A percentile compares a stretch with the other conserved stretches of the same genome.
Evolutionary conservation across 805 yeast species (phyloP).

Genomic region (Monosporozyma siamensis): DNA sequence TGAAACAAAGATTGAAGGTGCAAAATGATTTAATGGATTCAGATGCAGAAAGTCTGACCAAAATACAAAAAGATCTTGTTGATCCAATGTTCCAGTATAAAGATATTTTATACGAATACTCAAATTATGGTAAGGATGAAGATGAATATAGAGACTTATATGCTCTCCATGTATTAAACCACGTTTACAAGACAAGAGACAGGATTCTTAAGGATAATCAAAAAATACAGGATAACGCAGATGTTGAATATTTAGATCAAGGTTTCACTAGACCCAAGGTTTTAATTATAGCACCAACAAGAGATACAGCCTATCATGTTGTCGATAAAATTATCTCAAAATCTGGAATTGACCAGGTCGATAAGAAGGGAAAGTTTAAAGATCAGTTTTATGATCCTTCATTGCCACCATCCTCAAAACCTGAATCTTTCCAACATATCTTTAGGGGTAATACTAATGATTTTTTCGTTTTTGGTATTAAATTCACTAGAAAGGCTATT

Average conservation of each 20-base stretch:
- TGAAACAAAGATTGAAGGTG: conserved; percentile 37
- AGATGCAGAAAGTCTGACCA: conserved; percentile 25
- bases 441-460: conserved; percentile 90
- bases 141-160: conserved; percentile 52
- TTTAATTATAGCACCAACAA: conserved; percentile 71
- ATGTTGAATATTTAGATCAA: conserved; percentile 73
- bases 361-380: conserved; percentile 67
- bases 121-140: conserved; percentile 38
- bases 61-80: conserved; percentile 43
- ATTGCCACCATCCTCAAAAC: conserved; percentile 45
- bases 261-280: conserved; percentile 94
- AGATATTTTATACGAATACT: conserved; percentile 57
- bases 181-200: conserved; percentile 79
- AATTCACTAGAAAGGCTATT: conserved; percentile 78
- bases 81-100: conserved; percentile 64
- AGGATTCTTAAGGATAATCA: conserved; percentile 69
- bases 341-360: conserved; percentile 66
- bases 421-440: conserved; percentile 69
- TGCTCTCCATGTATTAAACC: conserved; percentile 68
- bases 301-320: conserved; percentile 64
- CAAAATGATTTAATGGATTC: conserved; percentile 24
- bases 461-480: conserved; percentile 83
- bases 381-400: conserved; percentile 55
- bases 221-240: conserved; percentile 37
- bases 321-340: conserved; percentile 51